phyloP scores from a whole-genome alignment of 1,139 yeast genomes.

The Yamadazyma aaseri region DNA sequence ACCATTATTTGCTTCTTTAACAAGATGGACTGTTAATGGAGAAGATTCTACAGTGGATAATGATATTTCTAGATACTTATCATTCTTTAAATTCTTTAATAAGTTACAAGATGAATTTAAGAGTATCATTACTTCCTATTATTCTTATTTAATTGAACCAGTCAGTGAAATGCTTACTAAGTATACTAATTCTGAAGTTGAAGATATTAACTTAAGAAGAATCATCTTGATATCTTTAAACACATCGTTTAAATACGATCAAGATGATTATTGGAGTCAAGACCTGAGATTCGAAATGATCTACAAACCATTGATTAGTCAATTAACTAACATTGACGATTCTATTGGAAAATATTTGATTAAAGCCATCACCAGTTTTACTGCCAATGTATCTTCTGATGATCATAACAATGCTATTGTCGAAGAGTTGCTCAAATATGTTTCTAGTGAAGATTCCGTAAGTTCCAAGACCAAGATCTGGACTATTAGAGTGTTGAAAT shows the following conservation, averaged over 20 bases:
- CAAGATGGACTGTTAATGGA: conserved; percentile 92
- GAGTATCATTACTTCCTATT: conserved; percentile 86
- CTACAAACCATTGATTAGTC: conserved; percentile 59
- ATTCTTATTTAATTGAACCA: conserved; percentile 78
- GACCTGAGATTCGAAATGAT: conserved; percentile 79
- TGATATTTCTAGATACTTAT: conserved; percentile 55
- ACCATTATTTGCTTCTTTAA: conserved; percentile 82
- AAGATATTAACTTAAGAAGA: conserved; percentile 63
- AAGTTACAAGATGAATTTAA: conserved; percentile 79
- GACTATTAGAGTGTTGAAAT: conserved; percentile 78
- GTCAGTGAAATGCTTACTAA: conserved; percentile 53
- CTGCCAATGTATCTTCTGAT: conserved; percentile 71
- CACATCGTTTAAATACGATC: conserved; percentile 81
- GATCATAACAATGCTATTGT: conserved; percentile 66
- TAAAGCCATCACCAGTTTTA: conserved; percentile 75
- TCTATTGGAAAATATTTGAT: conserved; percentile 75
- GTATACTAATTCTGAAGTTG: conserved; percentile 42
- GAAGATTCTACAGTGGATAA: conserved; percentile 55
- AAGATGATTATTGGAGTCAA: conserved; percentile 93
- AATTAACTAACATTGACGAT: conserved; percentile 65
- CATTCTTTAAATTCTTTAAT: conserved; percentile 85
- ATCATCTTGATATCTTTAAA: conserved; percentile 68
- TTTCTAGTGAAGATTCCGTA: conserved; percentile 35
- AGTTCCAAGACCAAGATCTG: conserved; percentile 59
- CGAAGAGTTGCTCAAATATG: conserved; percentile 35